phyloP scores from a whole-genome alignment of 192 early-diverging fungal species.

The Coemansia pectinata region DNA sequence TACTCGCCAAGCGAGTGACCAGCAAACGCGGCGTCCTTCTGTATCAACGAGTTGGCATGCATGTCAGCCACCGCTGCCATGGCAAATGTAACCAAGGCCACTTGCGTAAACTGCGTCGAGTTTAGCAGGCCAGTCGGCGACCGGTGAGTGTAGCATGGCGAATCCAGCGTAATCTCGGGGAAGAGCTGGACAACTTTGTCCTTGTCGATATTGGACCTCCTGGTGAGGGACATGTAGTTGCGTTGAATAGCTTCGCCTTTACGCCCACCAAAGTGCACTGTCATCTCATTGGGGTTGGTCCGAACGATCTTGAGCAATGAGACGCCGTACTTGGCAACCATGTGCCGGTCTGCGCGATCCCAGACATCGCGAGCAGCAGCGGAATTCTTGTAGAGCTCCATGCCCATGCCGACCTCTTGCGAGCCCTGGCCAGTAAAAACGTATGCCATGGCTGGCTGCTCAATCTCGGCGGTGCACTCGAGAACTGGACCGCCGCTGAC shows the following conservation, averaged over 20 bases:
- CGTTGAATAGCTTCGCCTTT: slow-evolving; percentile 77
- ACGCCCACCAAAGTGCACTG: slow-evolving; percentile 80
- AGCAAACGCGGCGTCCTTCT: slow-evolving; percentile 74
- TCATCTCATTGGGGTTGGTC: slow-evolving; percentile 64
- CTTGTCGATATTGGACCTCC: no score
- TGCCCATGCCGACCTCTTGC: slow-evolving; percentile 94
- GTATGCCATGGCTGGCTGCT: slow-evolving; percentile 86
- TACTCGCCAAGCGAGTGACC: slow-evolving; percentile 96
- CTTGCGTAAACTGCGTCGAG: slow-evolving; percentile 94
- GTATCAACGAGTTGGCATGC: slow-evolving; percentile 79
- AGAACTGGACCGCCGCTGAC: slow-evolving; percentile 69
- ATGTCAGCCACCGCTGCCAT: slow-evolving; percentile 87
- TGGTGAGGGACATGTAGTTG: slow-evolving; percentile 62
- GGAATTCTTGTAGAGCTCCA: slow-evolving; percentile 85
- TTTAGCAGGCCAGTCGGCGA: slow-evolving; percentile 79
- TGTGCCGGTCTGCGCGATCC: slow-evolving; percentile 89
- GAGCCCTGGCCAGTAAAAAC: slow-evolving; percentile 98
- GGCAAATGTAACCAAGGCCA: slow-evolving; percentile 78
- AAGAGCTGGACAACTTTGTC: neutral
- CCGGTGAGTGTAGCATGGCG: slow-evolving; percentile 79
- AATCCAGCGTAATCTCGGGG: slow-evolving; percentile 65
- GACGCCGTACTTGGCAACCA: slow-evolving; percentile 80
- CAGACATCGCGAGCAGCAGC: slow-evolving; percentile 83
- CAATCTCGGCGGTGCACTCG: slow-evolving; percentile 80
- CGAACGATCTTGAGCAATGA: slow-evolving; percentile 92